Evolutionary conservation across 495 filamentous ascomycete genomes (phyloP).

Genomic region (Mycothermus thermophilus): DNA sequence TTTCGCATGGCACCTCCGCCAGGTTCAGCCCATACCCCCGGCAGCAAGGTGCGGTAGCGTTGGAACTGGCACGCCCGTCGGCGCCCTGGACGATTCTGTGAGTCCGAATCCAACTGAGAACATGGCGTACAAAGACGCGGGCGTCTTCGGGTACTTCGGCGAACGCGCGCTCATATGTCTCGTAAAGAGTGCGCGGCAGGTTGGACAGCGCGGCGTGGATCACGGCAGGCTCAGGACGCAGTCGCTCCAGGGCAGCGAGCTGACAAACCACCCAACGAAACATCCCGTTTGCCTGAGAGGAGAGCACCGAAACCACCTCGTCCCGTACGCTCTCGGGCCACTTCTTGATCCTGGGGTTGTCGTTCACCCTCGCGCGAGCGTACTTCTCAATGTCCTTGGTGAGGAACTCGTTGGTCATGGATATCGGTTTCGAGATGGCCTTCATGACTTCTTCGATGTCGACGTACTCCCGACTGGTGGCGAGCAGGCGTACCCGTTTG

Average conservation of each 20-base stretch:
- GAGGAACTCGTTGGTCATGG: constrained; percentile 5
- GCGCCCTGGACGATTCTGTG: neutral
- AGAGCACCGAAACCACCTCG: neutral
- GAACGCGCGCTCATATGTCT: constrained; percentile 1
- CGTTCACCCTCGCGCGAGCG: neutral
- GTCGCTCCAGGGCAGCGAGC: neutral
- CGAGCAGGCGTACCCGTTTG: constrained; percentile 22
- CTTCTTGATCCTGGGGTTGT: neutral
- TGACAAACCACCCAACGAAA: constrained; percentile 4
- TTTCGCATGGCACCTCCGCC: neutral
- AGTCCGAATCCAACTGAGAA: constrained; percentile 2
- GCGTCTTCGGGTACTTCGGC: neutral
- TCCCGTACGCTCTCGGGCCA: neutral
- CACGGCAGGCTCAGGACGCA: neutral
- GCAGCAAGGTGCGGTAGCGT: too few relatives aligned
- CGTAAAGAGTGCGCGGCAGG: neutral
- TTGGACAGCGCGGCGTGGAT: neutral
- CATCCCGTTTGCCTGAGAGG: constrained; percentile 1
- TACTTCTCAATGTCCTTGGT: constrained; percentile 3
- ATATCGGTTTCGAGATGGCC: constrained; percentile 4
- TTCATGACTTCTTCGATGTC: constrained; percentile 23
- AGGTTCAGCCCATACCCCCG: neutral
- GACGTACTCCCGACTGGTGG: constrained; percentile 29
- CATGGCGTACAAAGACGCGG: neutral
- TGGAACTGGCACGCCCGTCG: neutral